Percentiles rank a stretch among this genome's conserved stretches.
Conservation (phyloP, 352 stramenopile genomes). For the Phytophthora parvispora region DNA sequence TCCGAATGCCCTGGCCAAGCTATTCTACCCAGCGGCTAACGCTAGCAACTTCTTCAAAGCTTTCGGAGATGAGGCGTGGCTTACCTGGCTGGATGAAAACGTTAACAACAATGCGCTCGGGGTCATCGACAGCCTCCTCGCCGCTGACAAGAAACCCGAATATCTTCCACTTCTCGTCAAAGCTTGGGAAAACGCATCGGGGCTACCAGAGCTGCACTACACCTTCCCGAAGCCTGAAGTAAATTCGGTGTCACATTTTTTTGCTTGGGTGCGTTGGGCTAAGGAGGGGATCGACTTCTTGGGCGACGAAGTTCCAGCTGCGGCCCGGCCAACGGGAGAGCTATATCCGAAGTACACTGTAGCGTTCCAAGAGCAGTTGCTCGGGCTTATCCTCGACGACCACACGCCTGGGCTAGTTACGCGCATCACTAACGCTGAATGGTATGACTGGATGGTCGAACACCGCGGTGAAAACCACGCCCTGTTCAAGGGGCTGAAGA, state of each 20-base stretch:
- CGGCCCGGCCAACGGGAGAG: conserved; percentile 49
- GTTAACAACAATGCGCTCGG: conserved; percentile 61
- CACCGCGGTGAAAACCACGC: conserved; percentile 69
- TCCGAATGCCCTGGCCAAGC: conserved; percentile 63
- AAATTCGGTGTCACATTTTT: conserved; percentile 83
- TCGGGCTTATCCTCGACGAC: conserved; percentile 71
- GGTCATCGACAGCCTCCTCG: conserved; percentile 46
- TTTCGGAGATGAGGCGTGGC: conserved; percentile 66
- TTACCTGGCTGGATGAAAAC: conserved; percentile 68
- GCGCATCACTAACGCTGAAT: conserved; percentile 73
- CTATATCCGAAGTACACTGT: conserved; percentile 79
- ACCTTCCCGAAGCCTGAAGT: conserved; percentile 68
- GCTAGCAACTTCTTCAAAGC: conserved; percentile 69
- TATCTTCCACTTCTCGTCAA: conserved; percentile 73
- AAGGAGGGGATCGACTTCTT: conserved; percentile 82
- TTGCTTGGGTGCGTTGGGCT: conserved; percentile 84
- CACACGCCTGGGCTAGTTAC: too few species aligned
- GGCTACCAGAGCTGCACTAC: conserved; percentile 61
- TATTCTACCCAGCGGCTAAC: conserved; percentile 62
- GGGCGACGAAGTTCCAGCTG: conserved; percentile 46
- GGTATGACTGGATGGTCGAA: conserved; percentile 75
- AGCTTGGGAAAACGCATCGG: conserved; percentile 69
- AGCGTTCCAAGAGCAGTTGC: conserved; percentile 63
- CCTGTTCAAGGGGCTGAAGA: conserved; percentile 68
- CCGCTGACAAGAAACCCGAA: conserved; percentile 39